A percentile compares a stretch with the other conserved stretches of the same genome.
Conservation (phyloP, 2,329 filamentous ascomycete genomes). For the Colletotrichum incanum region DNA sequence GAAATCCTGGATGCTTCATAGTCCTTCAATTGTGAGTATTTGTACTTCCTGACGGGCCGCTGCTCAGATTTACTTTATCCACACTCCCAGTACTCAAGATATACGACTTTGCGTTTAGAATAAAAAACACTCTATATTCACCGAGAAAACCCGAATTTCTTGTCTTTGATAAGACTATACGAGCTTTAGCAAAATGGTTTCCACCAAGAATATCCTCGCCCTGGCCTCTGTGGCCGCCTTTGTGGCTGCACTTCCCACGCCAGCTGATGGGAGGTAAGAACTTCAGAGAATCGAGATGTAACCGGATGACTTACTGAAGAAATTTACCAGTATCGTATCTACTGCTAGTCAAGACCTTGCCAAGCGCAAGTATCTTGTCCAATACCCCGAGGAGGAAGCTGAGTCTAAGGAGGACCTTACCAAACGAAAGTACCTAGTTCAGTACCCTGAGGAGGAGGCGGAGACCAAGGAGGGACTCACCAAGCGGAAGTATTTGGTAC, state of each 20-base stretch:
- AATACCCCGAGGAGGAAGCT: not conserved
- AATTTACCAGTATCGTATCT: not conserved
- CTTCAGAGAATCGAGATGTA: not conserved
- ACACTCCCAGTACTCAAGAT: no score
- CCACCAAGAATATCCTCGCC: not conserved
- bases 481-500: not conserved
- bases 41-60: no score
- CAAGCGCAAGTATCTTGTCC: not conserved
- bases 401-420: not conserved
- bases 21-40: no score
- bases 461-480: not conserved
- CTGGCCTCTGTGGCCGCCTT: not conserved
- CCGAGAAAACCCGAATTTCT: no score
- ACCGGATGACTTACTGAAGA: not conserved
- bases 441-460: not conserved
- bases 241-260: not conserved
- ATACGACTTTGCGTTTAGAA: no score
- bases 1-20: no score
- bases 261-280: not conserved
- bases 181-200: not conserved
- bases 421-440: not conserved
- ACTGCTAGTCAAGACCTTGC: not conserved
- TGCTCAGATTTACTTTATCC: no score
- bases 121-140: no score
- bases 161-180: not conserved